phyloP scores from a whole-genome alignment of 2,329 filamentous ascomycete genomes.

The Pseudogymnoascus sp. region DNA sequence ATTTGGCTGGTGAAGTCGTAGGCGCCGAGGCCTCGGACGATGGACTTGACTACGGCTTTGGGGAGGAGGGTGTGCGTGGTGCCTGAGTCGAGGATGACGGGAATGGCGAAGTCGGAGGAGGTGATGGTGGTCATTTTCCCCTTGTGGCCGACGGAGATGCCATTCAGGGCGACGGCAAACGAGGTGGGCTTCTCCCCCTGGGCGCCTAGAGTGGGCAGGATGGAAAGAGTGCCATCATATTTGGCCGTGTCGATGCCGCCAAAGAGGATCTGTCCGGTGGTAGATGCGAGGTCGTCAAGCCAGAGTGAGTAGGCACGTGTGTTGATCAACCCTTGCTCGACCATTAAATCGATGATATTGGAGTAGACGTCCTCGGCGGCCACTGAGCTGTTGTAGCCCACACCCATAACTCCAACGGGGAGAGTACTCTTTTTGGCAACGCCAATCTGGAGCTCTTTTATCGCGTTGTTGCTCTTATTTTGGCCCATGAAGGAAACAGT shows the following conservation, averaged over 20 bases:
- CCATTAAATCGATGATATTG: constrained; percentile 58
- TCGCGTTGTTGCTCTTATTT: constrained; percentile 15
- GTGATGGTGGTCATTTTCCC: constrained; percentile 37
- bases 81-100: constrained; percentile 65
- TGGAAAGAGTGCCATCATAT: constrained; percentile 55
- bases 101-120: constrained; percentile 25
- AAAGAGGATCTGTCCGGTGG: constrained; percentile 65
- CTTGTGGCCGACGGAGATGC: constrained; percentile 33
- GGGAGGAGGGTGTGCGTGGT: constrained; percentile 67
- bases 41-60: constrained; percentile 43
- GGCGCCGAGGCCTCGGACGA: constrained; percentile 49
- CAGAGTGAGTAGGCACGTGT: constrained; percentile 62
- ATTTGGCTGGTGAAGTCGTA: constrained; percentile 34
- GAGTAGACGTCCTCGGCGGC: constrained; percentile 33
- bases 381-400: constrained; percentile 30
- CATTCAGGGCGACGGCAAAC: constrained; percentile 34
- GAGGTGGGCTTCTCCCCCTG: constrained; percentile 37
- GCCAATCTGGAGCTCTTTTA: constrained; percentile 33
- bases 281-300: constrained; percentile 47
- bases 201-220: constrained; percentile 43
- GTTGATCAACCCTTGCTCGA: constrained; percentile 51
- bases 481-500: constrained; percentile 27
- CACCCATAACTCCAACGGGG: constrained; percentile 31
- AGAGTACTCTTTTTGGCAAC: constrained; percentile 23
- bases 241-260: constrained; percentile 74